phyloP scores from a whole-genome alignment of 352 stramenopile genomes.

The Phytophthora palmivora region DNA sequence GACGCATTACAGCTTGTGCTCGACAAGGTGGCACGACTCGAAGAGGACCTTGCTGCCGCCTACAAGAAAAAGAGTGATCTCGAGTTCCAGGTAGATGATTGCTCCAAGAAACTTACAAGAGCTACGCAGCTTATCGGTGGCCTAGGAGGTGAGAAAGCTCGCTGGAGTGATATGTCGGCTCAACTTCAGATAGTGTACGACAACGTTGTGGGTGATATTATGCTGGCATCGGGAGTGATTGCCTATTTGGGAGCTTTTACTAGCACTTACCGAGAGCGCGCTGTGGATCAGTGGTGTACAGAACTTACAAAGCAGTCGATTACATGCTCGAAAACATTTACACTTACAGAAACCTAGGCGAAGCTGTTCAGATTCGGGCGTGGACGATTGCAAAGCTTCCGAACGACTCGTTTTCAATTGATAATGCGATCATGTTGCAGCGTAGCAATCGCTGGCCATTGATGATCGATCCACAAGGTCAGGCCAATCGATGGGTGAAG shows the following conservation, averaged over 20 bases:
- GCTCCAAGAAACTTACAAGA: slow-evolving; percentile 91
- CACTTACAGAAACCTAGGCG: slow-evolving; percentile 90
- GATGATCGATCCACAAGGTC: slow-evolving; percentile 97
- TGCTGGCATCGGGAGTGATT: slow-evolving; percentile 94
- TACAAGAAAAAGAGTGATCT: slow-evolving; percentile 94
- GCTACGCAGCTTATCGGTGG: slow-evolving; percentile 95
- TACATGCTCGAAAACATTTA: slow-evolving; percentile 82
- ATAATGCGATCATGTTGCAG: slow-evolving; percentile 96
- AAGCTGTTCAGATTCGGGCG: slow-evolving; percentile 92
- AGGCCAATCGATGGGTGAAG: slow-evolving; percentile 96
- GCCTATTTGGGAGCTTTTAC: slow-evolving; percentile 95
- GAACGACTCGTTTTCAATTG: slow-evolving; percentile 95
- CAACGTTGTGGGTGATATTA: slow-evolving; percentile 94
- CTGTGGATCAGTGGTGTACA: slow-evolving; percentile 86
- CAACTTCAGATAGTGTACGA: slow-evolving; percentile 89
- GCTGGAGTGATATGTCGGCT: slow-evolving; percentile 92
- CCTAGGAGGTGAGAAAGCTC: slow-evolving; percentile 92
- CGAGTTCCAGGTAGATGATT: slow-evolving; percentile 93
- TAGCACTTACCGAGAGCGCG: slow-evolving; percentile 89
- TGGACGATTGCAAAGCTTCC: slow-evolving; percentile 96
- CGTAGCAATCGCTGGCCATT: slow-evolving; percentile 93
- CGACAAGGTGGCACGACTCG: slow-evolving; percentile 91
- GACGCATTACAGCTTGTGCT: slow-evolving; percentile 92
- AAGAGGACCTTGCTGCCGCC: slow-evolving; percentile 88
- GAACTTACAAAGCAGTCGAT: slow-evolving; percentile 73